These are phyloP conservation scores for Albophoma yamanashiensis DNA, from an alignment of 2,329 filamentous ascomycete species.

Conservation along the genomic window DNA sequence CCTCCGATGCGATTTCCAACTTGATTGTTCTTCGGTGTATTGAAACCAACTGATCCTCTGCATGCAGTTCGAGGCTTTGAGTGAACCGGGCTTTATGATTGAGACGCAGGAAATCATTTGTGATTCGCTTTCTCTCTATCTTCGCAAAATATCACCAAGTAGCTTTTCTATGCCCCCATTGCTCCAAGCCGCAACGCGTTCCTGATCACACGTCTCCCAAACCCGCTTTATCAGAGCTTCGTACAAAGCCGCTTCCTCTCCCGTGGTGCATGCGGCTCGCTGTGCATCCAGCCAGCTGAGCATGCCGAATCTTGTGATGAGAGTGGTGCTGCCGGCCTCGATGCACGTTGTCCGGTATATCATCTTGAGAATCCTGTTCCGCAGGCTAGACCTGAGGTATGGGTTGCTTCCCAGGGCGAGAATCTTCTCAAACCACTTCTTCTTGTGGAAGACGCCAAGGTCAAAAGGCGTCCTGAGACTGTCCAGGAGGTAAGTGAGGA, in stretches of 20 bases:
- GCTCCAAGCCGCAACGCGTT: conserved; percentile 59
- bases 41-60: not conserved
- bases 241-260: conserved; percentile 37
- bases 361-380: conserved; percentile 49
- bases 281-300: conserved; percentile 65
- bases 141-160: conserved; percentile 5
- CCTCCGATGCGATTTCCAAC: too few relatives aligned
- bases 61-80: not conserved
- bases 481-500: conserved; percentile 60
- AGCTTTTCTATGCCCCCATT: conserved; percentile 30
- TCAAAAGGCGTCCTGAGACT: conserved; percentile 50
- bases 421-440: conserved; percentile 64
- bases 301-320: conserved; percentile 66
- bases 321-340: conserved; percentile 64
- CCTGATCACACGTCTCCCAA: conserved; percentile 55
- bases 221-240: conserved; percentile 45
- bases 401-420: conserved; percentile 59
- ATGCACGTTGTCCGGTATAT: conserved; percentile 58
- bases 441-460: conserved; percentile 48
- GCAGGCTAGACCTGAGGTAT: conserved; percentile 47
- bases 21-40: too few relatives aligned
- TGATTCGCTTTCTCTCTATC: not conserved
- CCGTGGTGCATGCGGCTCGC: conserved; percentile 28
- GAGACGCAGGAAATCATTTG: not conserved
- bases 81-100: not conserved